Conservation (phyloP, 1,284 basidiomycete species). For the Stereum hirsutum region DNA sequence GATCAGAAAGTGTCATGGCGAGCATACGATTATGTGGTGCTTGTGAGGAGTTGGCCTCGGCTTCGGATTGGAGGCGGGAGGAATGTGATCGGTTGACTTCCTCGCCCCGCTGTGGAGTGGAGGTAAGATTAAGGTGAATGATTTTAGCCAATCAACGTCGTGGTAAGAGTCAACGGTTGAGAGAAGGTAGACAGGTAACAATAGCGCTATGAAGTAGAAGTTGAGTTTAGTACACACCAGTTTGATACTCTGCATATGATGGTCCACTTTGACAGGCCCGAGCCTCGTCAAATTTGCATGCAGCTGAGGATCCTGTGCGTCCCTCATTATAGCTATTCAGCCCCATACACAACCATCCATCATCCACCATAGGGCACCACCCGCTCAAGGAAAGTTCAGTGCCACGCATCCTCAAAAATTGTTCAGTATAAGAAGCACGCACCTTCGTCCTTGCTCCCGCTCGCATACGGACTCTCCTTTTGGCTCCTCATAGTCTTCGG, state of each 20-base stretch:
- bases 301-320: slow-evolving; percentile 71
- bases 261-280: slow-evolving; percentile 68
- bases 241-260: slow-evolving; percentile 45
- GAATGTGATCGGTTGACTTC: slow-evolving; percentile 37
- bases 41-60: slow-evolving; percentile 32
- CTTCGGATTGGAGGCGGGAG: slow-evolving; percentile 45
- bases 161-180: not conserved
- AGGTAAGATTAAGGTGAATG: not conserved
- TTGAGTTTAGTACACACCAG: slow-evolving; percentile 34
- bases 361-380: not conserved
- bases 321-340: slow-evolving; percentile 49
- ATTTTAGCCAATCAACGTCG: not conserved
- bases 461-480: slow-evolving; percentile 23
- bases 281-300: slow-evolving; percentile 60
- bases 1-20: slow-evolving; percentile 43
- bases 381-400: too few relatives aligned
- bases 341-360: not conserved
- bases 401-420: too few relatives aligned
- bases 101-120: slow-evolving; percentile 15
- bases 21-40: slow-evolving; percentile 43
- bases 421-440: slow-evolving; percentile 8
- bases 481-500: not conserved
- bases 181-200: slow-evolving; percentile 3
- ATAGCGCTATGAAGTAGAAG: not conserved
- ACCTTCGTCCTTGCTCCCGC: slow-evolving; percentile 48